These are phyloP conservation scores for Calonectria ilicicola DNA, from an alignment of 2,329 filamentous ascomycete species.

Conservation along the genomic window DNA sequence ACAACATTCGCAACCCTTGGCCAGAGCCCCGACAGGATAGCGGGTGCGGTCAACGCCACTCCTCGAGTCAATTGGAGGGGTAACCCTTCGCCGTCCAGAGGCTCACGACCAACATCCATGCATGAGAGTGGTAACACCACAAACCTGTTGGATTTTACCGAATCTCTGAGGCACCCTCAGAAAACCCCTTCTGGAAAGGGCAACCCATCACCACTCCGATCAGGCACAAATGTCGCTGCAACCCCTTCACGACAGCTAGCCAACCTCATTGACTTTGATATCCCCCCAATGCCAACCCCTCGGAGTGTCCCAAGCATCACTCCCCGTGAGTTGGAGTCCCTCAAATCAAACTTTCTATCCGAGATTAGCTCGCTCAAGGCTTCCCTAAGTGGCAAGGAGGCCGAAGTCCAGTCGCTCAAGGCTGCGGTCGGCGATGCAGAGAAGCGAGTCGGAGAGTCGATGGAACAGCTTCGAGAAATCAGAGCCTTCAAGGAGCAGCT, in stretches of 20 bases:
- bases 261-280: slow-evolving; percentile 81
- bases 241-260: slow-evolving; percentile 69
- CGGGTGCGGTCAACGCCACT: slow-evolving; percentile 53
- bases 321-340: slow-evolving; percentile 88
- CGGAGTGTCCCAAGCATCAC: slow-evolving; percentile 92
- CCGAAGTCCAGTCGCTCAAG: slow-evolving; percentile 89
- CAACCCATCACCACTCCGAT: slow-evolving; percentile 46
- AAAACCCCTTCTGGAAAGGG: slow-evolving; percentile 60
- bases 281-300: slow-evolving; percentile 93
- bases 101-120: slow-evolving; percentile 47
- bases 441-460: slow-evolving; percentile 86
- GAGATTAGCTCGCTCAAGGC: slow-evolving; percentile 96
- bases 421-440: slow-evolving; percentile 91
- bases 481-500: slow-evolving; percentile 77
- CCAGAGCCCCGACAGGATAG: slow-evolving; percentile 70
- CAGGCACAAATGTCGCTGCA: slow-evolving; percentile 45
- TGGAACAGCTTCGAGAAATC: slow-evolving; percentile 87
- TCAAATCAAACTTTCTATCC: slow-evolving; percentile 91
- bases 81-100: slow-evolving; percentile 51
- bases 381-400: slow-evolving; percentile 91
- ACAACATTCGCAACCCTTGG: slow-evolving; percentile 83
- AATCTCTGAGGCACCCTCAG: slow-evolving; percentile 69
- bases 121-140: slow-evolving; percentile 72
- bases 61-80: slow-evolving; percentile 48
- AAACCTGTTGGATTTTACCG: slow-evolving; percentile 90